A percentile compares a stretch with the other conserved stretches of the same genome.
phyloP scores from a whole-genome alignment of 345 rosid genomes.

The Eucalyptus rudis region DNA sequence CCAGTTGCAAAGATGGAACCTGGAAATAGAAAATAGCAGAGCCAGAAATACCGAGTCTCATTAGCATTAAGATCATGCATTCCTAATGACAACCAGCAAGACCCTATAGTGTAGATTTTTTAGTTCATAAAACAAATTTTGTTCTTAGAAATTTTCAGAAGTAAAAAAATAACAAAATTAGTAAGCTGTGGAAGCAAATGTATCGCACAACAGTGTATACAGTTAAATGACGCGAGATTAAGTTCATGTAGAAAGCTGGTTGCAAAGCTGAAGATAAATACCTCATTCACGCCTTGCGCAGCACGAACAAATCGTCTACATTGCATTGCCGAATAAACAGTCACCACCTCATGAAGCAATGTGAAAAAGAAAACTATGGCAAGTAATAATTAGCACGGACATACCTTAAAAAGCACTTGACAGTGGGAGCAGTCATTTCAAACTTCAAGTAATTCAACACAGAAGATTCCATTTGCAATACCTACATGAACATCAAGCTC shows the following conservation, averaged over 20 bases:
- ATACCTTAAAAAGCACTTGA: slow-evolving; percentile 83
- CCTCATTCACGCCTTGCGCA: slow-evolving; percentile 76
- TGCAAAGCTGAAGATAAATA: slow-evolving; percentile 3
- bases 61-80: neutral
- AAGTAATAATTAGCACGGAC: neutral
- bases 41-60: neutral
- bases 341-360: neutral
- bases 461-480: slow-evolving; percentile 86
- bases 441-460: slow-evolving; percentile 82
- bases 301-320: slow-evolving; percentile 81
- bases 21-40: neutral
- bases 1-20: slow-evolving; percentile 63
- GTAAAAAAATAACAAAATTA: neutral
- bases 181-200: neutral
- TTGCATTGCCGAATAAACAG: neutral
- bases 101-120: neutral
- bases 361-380: neutral
- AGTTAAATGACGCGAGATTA: neutral
- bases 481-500: slow-evolving; percentile 16
- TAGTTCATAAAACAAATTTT: neutral
- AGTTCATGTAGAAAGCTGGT: neutral
- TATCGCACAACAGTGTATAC: neutral
- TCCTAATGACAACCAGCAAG: neutral
- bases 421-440: slow-evolving; percentile 85
- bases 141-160: neutral